Conservation (phyloP, 2,329 filamentous ascomycete genomes). For the Rutstroemia sp. region DNA sequence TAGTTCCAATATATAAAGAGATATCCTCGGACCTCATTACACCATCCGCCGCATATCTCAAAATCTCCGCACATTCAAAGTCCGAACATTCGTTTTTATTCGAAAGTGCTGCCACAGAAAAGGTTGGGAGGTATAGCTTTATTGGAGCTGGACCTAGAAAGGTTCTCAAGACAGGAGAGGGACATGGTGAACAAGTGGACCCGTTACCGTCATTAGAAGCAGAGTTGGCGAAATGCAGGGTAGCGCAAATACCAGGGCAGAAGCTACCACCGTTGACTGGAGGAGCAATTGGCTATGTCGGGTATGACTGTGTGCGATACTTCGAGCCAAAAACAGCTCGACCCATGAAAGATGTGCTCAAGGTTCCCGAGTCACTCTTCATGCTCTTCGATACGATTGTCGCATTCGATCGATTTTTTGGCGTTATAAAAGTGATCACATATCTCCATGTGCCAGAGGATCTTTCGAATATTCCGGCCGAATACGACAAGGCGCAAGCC, state of each 20-base stretch:
- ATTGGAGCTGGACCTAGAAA: slow-evolving; percentile 75
- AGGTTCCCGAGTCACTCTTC: slow-evolving; percentile 89
- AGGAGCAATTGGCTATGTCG: slow-evolving; percentile 92
- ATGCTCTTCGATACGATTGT: slow-evolving; percentile 96
- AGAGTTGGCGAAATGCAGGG: slow-evolving; percentile 70
- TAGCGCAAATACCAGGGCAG: slow-evolving; percentile 76
- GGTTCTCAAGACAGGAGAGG: slow-evolving; percentile 78
- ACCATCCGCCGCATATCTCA: slow-evolving; percentile 90
- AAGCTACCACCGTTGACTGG: slow-evolving; percentile 80
- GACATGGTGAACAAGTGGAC: slow-evolving; percentile 77
- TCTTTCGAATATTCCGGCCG: slow-evolving; percentile 50
- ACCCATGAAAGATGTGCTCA: slow-evolving; percentile 77
- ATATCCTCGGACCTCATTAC: slow-evolving; percentile 91
- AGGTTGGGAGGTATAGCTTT: slow-evolving; percentile 92
- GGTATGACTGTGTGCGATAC: slow-evolving; percentile 95
- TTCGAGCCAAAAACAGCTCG: slow-evolving; percentile 96
- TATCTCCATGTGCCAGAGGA: slow-evolving; percentile 67
- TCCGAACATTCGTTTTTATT: slow-evolving; percentile 88
- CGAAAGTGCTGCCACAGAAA: slow-evolving; percentile 91
- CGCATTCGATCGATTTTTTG: slow-evolving; percentile 91
- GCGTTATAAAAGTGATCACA: slow-evolving; percentile 86
- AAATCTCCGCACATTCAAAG: slow-evolving; percentile 67
- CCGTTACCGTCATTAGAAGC: slow-evolving; percentile 76
- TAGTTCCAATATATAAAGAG: slow-evolving; percentile 75
- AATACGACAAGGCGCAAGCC: slow-evolving; percentile 61